Conservation (phyloP, 2,329 filamentous ascomycete species). For the Aspergillus glaucus region DNA sequence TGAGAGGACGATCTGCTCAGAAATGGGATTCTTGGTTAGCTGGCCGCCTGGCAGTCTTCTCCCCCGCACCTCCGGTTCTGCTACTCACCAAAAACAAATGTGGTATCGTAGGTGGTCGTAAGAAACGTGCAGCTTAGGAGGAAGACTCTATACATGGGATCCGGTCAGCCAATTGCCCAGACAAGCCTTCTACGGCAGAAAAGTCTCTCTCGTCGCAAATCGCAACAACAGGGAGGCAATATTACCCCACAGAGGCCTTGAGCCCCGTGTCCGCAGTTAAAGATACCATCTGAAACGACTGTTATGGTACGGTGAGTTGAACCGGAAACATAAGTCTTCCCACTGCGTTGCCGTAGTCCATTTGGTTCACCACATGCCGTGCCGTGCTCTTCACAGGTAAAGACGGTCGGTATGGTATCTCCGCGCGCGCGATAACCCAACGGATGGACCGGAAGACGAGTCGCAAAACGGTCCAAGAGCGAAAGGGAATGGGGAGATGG, state of each 20-base stretch:
- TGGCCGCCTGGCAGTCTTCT: not conserved
- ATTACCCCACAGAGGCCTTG: constrained; percentile 29
- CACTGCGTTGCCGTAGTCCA: not conserved
- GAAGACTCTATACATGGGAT: constrained; percentile 17
- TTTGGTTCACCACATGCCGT: not conserved
- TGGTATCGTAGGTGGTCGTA: constrained; percentile 28
- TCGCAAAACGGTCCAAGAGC: not conserved
- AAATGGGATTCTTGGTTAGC: not conserved
- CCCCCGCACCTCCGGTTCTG: not conserved
- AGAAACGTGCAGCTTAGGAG: constrained; percentile 31
- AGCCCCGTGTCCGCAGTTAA: constrained; percentile 26
- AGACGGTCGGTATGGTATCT: not conserved
- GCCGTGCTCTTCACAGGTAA: not conserved
- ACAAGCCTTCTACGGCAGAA: not conserved
- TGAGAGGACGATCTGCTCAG: constrained; percentile 40
- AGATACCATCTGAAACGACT: constrained; percentile 19
- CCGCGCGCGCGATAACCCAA: not conserved
- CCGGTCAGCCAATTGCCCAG: constrained; percentile 12
- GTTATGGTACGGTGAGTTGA: not conserved
- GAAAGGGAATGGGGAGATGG: not conserved
- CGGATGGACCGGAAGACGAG: not conserved
- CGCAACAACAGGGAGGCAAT: not conserved
- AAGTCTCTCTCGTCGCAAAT: not conserved
- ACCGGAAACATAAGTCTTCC: not conserved
- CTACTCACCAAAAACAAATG: constrained; percentile 35